Conservation (phyloP, 345 rosid genomes). For the Bruguiera sexangula region DNA sequence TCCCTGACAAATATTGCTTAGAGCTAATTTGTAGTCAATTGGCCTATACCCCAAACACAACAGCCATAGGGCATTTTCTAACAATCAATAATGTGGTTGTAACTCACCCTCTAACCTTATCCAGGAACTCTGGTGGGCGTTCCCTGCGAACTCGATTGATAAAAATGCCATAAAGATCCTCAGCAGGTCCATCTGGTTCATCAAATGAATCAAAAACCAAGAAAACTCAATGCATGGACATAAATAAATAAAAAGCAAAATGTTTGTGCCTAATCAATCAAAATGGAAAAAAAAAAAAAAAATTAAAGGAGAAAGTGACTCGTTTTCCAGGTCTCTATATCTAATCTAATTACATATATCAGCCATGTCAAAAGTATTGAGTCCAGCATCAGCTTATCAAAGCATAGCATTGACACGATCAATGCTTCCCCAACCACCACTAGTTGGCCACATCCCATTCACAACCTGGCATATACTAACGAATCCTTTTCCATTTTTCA, state of each 20-base stretch:
- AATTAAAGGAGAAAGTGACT: not conserved
- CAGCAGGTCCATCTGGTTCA: conserved; percentile 80
- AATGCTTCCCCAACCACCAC: conserved; percentile 62
- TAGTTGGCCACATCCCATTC: conserved; percentile 69
- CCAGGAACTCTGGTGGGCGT: conserved; percentile 68
- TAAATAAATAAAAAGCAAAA: not conserved
- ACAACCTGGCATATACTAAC: conserved; percentile 50
- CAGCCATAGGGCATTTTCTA: not conserved
- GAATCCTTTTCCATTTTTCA: conserved; percentile 51
- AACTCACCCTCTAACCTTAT: conserved; percentile 73
- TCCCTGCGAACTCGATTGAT: conserved; percentile 76
- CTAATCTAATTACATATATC: conserved; percentile 45
- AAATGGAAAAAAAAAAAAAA: not conserved
- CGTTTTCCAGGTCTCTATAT: not conserved
- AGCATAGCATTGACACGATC: conserved; percentile 52
- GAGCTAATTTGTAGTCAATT: not conserved
- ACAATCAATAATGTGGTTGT: not conserved
- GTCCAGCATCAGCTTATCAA: conserved; percentile 51
- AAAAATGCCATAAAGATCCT: conserved; percentile 92
- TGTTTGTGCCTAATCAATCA: not conserved
- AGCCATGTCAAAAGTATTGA: conserved; percentile 56
- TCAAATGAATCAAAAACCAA: conserved; percentile 2
- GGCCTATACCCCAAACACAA: not conserved
- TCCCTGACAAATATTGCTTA: not conserved
- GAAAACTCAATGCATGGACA: not conserved